Evolutionary conservation across 495 filamentous ascomycete genomes (phyloP), one percentile per base, ranked within the genome.

Genomic region (Xylaria intraflava): DNA sequence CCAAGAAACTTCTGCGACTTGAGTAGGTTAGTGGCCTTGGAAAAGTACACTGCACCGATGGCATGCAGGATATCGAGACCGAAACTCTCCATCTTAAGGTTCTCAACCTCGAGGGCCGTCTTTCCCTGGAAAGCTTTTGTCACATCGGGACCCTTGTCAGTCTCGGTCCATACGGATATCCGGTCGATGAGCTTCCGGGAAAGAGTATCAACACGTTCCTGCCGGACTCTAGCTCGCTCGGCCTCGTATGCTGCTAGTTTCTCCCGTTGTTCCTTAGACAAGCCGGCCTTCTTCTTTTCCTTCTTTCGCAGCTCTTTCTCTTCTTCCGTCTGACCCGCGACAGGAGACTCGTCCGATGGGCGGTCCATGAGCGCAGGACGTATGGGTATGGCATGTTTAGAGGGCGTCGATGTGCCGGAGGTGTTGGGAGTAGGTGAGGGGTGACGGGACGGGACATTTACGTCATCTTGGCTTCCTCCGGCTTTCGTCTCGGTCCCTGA

Each of bases 11-110:
- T 96, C 66, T 97, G 93, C 6, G 85, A 89, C 69, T 95, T 95
- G 47, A 99, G 74, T 64, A 96, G 85, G 0, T 87, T 83, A 22
- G 86, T 86, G 10, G 85, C 88, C 71, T 96, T 97, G 56, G 83
- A 82, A 17, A 92, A 66, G 67, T 99, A 99, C 6, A 88, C 93
- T 19, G 82, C 74, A 22, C 94, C 92, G 59, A 99, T 90, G 19
- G 93, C 90, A 68, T 99, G 93, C 20, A 99, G 75, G 59, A 99
- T 99, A 62, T 99, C 93, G 31, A 99, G 72, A 33, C 93, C 93
- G 65, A 99, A 99, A 11, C 87, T 92, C 72, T 99, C 93, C 89
- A 99, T 97, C 76, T 97, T 99, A 59, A 97, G 71, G 60, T 96
- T 94, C 76, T 99, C 93, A 12, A 96, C 89, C 70, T 97, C 94